A percentile compares a stretch with the other conserved stretches of the same genome.
Evolutionary conservation across 768 basidiomycete species (phyloP).

Genomic region (Ramaria sp.): DNA sequence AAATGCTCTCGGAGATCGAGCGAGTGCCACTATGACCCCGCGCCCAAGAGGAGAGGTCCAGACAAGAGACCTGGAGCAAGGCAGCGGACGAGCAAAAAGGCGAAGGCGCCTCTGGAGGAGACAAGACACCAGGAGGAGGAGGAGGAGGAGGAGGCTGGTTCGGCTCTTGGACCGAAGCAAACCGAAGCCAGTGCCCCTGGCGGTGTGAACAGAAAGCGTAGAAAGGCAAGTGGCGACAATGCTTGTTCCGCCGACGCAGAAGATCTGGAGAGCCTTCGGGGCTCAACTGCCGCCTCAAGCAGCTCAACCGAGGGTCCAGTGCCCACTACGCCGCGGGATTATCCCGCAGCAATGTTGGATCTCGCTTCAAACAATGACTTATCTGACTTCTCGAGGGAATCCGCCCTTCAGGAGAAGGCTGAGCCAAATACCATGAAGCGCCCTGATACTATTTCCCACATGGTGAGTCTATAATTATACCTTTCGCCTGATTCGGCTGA

Average conservation of each 20-base stretch:
- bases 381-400: not conserved
- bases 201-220: not conserved
- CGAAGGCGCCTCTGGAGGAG: constrained; percentile 21
- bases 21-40: constrained; percentile 55
- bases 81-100: constrained; percentile 34
- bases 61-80: constrained; percentile 74
- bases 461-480: not conserved
- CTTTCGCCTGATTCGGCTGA: not conserved
- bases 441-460: not conserved
- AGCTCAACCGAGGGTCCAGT: not conserved
- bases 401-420: not conserved
- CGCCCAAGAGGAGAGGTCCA: constrained; percentile 71
- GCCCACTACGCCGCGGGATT: not conserved
- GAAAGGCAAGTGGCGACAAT: not conserved
- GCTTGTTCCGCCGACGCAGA: not conserved
- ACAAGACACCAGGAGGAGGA: constrained; percentile 19
- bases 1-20: constrained; percentile 51
- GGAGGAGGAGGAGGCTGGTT: constrained; percentile 20
- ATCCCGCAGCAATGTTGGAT: not conserved
- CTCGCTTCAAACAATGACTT: not conserved
- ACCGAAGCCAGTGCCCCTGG: constrained; percentile 12
- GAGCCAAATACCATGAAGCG: not conserved
- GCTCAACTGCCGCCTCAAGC: not conserved
- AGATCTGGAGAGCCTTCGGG: not conserved
- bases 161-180: constrained; percentile 15